Base-by-base conservation (phyloP, 495 filamentous ascomycete genomes). In the Jackrogersella multiformis region DNA sequence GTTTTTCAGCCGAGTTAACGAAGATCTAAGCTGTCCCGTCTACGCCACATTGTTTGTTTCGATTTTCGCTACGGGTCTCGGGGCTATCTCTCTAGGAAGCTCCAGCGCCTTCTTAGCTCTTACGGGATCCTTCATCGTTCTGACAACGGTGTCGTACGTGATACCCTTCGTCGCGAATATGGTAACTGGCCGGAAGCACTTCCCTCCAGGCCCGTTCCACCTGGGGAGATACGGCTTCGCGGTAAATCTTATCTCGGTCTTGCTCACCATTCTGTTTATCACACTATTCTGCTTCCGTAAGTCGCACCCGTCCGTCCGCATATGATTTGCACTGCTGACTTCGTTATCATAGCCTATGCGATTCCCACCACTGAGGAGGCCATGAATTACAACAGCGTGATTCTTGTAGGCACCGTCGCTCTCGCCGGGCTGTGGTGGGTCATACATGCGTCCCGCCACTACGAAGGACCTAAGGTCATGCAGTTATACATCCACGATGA, bases 111-210 rank as follows among this genome's bases (percentile, higher is more conserved):
- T 96, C 80, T 82, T 82, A 35, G 90, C 89, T 59, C 85, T 95
- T 5, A 87, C 92, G 1, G 89, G 89, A 1, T 87, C 84, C 0
- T 94, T 92, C 73, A 86, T 93, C 68, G 86, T 93, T 59, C 81
- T 94, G 12, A 87, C 87, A 23, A 90, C 87, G 2, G 74, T 88
- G 2, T 92, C 89, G 0, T 96, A 95, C 68, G 84, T 89, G 38
- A 85, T 88, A 51, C 90, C 91, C 13, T 92, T 96, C 68, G 80
- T 89, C 34, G 90, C 90, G 0, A 89, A 95, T 70, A 65, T 95
- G 5, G 70, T 92, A 15, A 88, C 87, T 0, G 78, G 87, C 0
- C 82, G 92, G 1, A 80, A 82, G 18, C 83, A 87, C 13, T 86
- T 94, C 41, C 81, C 84, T 8, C 81, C 82, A 0, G 92, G 90